Evolutionary conservation across 345 rosid genomes (phyloP), one percentile per base, ranked within the genome.

Genomic region (Eucalyptus erythrocorys): DNA sequence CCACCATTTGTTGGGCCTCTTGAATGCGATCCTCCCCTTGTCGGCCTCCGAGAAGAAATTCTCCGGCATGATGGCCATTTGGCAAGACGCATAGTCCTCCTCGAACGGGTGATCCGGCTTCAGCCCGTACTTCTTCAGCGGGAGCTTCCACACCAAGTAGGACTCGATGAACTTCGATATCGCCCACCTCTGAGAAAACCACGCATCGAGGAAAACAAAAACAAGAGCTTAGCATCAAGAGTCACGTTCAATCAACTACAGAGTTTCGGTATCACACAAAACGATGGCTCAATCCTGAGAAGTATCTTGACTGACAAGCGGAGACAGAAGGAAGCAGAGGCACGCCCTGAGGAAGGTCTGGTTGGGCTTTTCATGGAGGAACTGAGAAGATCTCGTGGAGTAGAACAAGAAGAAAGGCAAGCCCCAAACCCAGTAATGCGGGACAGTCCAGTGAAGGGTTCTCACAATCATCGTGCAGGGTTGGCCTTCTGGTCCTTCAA

Each of bases 401-500:
- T 92, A 95, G 87, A 95, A 95, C 89, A 95, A 59, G 95, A 90
- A 94, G 92, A 95, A 95, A 26, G 97, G 95, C 90, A 95, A 90
- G 8, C 97, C 97, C 96, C 96, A 95, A 26, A 95, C 90, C 92
- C 91, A 49, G 84, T 95, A 95, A 14, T 91, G 89, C 21, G 96
- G 96, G 82, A 95, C 91, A 4, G 95, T 94, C 96, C 96, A 95
- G 88, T 95, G 96, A 48, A 95, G 85, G 19, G 93, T 93, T 92
- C 96, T 92, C 87, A 93, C 86, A 88, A 95, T 93, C 92, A 95
- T 93, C 26, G 95, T 95, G 90, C 96, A 94, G 19, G 94, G 80
- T 86, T 92, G 90, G n/a, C 96, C 95, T 79, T 92, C 93, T 5
- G 86, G 87, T 61, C 96, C 95, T 94, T 76, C 43, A 22, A 21